These are phyloP conservation scores for Trichomonas gallinae DNA, from an alignment of 208 protist genomes.

Conservation along the genomic window DNA sequence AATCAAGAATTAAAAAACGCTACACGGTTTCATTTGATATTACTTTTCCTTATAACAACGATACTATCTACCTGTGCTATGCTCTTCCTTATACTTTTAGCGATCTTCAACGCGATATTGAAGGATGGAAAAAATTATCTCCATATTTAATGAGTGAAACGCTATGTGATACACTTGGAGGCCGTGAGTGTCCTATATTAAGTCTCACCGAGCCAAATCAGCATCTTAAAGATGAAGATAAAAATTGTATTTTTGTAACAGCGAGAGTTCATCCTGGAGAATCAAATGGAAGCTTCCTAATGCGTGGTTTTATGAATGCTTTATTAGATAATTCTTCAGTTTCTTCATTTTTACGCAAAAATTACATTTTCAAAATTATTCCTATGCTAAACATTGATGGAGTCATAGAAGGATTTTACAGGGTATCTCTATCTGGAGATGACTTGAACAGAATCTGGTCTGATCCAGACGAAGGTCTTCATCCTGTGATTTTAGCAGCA, in stretches of 20 bases:
- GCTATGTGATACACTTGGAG: not conserved
- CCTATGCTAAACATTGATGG: slow-evolving; percentile 95
- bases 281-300: slow-evolving; percentile 76
- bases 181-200: not conserved
- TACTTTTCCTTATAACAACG: slow-evolving; percentile 52
- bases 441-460: slow-evolving; percentile 87
- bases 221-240: not conserved
- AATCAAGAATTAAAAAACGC: not conserved
- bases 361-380: slow-evolving; percentile 35
- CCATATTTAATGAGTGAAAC: not conserved
- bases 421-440: slow-evolving; percentile 68
- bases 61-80: slow-evolving; percentile 72
- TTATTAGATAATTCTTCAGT: not conserved
- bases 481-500: slow-evolving; percentile 33
- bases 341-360: not conserved
- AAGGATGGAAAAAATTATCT: not conserved
- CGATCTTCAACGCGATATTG: slow-evolving; percentile 42
- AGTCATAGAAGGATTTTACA: slow-evolving; percentile 86
- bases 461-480: slow-evolving; percentile 19
- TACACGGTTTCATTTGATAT: slow-evolving; percentile 68
- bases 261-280: slow-evolving; percentile 89
- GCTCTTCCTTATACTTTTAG: slow-evolving; percentile 85
- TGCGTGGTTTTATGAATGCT: slow-evolving; percentile 56
- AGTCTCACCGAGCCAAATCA: not conserved
- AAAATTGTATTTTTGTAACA: slow-evolving; percentile 57